These are phyloP conservation scores for Phaeophleospora eucalypticola DNA, from an alignment of 2,329 filamentous ascomycete species.

Conservation along the genomic window DNA sequence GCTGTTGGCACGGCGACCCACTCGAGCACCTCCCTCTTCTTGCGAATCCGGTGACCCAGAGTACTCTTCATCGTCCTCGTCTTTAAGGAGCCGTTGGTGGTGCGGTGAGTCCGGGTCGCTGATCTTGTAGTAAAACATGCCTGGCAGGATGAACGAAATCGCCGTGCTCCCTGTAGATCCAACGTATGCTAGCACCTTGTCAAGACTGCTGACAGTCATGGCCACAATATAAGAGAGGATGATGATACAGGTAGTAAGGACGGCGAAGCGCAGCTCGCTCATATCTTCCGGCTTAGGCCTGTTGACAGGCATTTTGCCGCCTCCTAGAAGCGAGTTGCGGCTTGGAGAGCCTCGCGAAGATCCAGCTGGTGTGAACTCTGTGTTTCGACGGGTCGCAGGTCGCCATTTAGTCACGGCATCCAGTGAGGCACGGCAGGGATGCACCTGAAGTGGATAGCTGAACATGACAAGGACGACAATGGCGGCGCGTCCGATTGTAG, in stretches of 20 bases:
- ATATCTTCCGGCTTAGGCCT: slow-evolving; percentile 52
- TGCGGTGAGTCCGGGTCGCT: slow-evolving; percentile 81
- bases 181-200: slow-evolving; percentile 90
- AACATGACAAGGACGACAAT: slow-evolving; percentile 97
- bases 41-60: slow-evolving; percentile 53
- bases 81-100: slow-evolving; percentile 82
- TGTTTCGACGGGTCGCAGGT: slow-evolving; percentile 41
- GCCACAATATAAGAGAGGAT: slow-evolving; percentile 81
- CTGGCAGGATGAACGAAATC: slow-evolving; percentile 94
- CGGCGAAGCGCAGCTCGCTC: slow-evolving; percentile 80
- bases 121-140: slow-evolving; percentile 98
- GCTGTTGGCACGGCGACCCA: slow-evolving; percentile 49
- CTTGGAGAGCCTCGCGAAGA: slow-evolving; percentile 27
- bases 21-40: slow-evolving; percentile 43
- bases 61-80: slow-evolving; percentile 79
- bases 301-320: slow-evolving; percentile 21
- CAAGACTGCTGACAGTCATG: slow-evolving; percentile 83
- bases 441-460: slow-evolving; percentile 90
- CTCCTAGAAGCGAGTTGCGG: slow-evolving; percentile 26
- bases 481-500: slow-evolving; percentile 88
- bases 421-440: slow-evolving; percentile 91
- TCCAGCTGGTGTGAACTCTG: slow-evolving; percentile 26
- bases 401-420: slow-evolving; percentile 95
- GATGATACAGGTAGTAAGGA: slow-evolving; percentile 83
- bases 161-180: slow-evolving; percentile 91